A percentile compares a stretch with the other conserved stretches of the same genome.
These are phyloP conservation scores for Trichoderma harzianum DNA, from an alignment of 2,329 filamentous ascomycete genomes.

Conservation along the genomic window DNA sequence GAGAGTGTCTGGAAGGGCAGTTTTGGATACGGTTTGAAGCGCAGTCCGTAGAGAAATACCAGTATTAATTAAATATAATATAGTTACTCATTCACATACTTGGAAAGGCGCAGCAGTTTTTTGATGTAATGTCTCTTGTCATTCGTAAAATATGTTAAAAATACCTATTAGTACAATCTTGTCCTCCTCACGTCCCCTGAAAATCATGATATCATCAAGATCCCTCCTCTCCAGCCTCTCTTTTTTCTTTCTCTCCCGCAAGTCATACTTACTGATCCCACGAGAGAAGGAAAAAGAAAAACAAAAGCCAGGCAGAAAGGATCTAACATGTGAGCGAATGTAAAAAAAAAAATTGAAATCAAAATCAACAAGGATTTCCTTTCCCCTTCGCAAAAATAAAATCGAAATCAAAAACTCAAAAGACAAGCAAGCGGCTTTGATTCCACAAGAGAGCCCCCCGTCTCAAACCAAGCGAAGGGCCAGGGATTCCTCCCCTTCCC, in stretches of 20 bases:
- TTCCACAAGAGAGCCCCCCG: neutral
- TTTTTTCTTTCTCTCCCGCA: neutral
- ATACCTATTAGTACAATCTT: constrained; percentile 9
- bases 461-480: neutral
- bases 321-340: constrained; percentile 7
- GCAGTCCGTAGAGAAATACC: neutral
- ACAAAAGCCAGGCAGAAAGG: neutral
- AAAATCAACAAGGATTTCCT: neutral
- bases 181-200: neutral
- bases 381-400: neutral
- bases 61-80: neutral
- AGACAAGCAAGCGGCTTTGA: neutral
- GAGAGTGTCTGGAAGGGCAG: neutral
- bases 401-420: constrained; percentile 6
- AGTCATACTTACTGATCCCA: neutral
- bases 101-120: too few relatives aligned
- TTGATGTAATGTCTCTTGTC: constrained; percentile 18
- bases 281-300: too few relatives aligned
- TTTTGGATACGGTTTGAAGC: neutral
- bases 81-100: neutral
- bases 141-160: constrained; percentile 9
- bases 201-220: constrained; percentile 12
- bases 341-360: neutral
- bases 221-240: neutral
- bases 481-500: neutral